Conservation (phyloP, 1,284 basidiomycete species). For the Uromyces viciae-fabae region DNA sequence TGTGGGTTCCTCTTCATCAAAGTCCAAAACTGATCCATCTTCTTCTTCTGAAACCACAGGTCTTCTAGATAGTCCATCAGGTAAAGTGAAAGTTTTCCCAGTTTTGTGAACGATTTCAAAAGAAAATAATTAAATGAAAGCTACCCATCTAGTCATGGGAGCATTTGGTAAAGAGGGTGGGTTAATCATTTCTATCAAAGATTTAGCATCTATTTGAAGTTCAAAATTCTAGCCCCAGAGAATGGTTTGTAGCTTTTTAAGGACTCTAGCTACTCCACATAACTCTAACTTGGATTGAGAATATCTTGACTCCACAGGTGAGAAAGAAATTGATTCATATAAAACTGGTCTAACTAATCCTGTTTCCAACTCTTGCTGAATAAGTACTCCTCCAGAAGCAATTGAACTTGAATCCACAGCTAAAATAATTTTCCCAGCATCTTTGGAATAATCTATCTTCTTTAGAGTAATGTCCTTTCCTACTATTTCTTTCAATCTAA, state of each 20-base stretch:
- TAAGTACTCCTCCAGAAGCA: background rate
- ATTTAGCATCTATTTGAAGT: slow-evolving; percentile 26
- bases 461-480: background rate
- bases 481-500: background rate
- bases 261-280: background rate
- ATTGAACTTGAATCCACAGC: background rate
- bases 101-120: slow-evolving; percentile 27
- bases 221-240: background rate
- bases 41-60: background rate
- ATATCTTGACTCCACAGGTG: background rate
- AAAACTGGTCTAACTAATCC: background rate
- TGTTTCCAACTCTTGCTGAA: background rate
- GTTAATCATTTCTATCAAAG: slow-evolving; percentile 34
- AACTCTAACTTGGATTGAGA: background rate
- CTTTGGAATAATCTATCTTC: background rate
- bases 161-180: slow-evolving; percentile 3
- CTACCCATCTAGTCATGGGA: slow-evolving; percentile 24
- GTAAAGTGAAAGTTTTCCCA: slow-evolving; percentile 25
- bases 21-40: background rate
- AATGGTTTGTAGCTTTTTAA: background rate
- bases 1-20: background rate
- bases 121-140: slow-evolving; percentile 31
- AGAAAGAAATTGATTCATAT: background rate
- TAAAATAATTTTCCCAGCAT: background rate
- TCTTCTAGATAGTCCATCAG: slow-evolving; percentile 11